A percentile compares a stretch with the other conserved stretches of the same genome.
phyloP scores from a whole-genome alignment of 2,329 filamentous ascomycete species.

The Paecilomyces niveus region DNA sequence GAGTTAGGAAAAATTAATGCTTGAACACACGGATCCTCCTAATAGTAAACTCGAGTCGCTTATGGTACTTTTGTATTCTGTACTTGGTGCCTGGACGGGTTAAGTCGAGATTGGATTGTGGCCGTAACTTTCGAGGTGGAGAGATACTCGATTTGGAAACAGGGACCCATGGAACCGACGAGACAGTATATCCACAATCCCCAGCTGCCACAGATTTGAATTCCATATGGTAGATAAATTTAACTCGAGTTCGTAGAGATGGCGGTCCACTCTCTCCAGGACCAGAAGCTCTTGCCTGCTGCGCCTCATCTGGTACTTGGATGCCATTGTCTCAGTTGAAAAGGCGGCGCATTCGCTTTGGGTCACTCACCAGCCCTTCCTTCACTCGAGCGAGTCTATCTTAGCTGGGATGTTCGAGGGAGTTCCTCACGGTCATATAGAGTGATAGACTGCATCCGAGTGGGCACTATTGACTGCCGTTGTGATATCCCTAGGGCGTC shows the following conservation, averaged over 20 bases:
- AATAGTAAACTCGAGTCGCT: no score
- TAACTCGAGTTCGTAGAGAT: background rate
- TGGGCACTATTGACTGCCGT: background rate
- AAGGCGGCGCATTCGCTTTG: background rate
- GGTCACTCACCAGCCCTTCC: background rate
- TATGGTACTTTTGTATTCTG: background rate
- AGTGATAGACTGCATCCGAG: background rate
- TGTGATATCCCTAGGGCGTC: background rate
- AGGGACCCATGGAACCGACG: background rate
- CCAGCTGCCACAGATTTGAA: background rate
- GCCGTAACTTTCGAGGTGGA: background rate
- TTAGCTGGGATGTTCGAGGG: background rate
- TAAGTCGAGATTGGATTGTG: background rate
- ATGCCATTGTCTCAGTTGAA: background rate
- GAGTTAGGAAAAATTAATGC: no score
- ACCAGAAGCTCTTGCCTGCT: background rate
- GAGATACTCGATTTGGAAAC: background rate
- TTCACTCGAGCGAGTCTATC: background rate
- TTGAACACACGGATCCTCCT: no score
- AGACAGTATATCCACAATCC: background rate
- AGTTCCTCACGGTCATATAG: background rate
- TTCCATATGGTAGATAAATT: background rate
- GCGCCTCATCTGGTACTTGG: background rate
- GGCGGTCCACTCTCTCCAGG: background rate
- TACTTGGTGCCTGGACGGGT: background rate